These are phyloP conservation scores for Luffa aegyptiaca DNA, from an alignment of 306 rosid genomes.

Conservation along the genomic window DNA sequence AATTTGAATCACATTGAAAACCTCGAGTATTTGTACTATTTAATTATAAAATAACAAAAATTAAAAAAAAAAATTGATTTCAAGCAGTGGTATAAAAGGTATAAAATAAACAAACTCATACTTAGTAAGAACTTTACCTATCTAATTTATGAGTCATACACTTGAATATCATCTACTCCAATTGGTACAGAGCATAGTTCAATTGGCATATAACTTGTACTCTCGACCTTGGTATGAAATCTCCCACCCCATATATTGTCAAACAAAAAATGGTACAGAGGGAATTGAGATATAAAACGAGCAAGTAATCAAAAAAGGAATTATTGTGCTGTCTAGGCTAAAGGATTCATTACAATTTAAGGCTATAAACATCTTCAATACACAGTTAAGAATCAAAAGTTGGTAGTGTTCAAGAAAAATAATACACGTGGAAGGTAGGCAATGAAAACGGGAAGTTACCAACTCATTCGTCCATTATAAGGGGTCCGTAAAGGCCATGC, in stretches of 20 bases:
- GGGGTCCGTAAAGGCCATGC: conserved; percentile 36
- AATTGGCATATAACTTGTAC: too few relatives aligned
- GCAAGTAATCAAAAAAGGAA: background rate
- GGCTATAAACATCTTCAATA: background rate
- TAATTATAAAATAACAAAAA: too few relatives aligned
- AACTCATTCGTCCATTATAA: background rate
- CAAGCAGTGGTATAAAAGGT: too few relatives aligned
- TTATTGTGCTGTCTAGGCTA: background rate
- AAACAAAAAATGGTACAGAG: background rate
- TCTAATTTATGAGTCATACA: background rate
- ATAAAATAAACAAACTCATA: too few relatives aligned
- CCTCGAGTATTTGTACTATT: too few relatives aligned
- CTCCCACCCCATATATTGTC: too few relatives aligned
- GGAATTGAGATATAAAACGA: background rate
- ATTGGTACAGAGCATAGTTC: background rate
- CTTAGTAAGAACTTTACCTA: too few relatives aligned
- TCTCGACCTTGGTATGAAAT: too few relatives aligned
- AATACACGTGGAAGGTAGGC: background rate
- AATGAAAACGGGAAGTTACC: background rate
- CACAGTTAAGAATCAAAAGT: background rate
- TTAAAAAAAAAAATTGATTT: too few relatives aligned
- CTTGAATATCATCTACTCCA: background rate
- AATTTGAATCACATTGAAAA: too few relatives aligned
- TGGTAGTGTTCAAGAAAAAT: background rate
- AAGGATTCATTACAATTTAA: background rate